Base-by-base conservation (phyloP, 148 eudicot species). In the Silene uniflora region DNA sequence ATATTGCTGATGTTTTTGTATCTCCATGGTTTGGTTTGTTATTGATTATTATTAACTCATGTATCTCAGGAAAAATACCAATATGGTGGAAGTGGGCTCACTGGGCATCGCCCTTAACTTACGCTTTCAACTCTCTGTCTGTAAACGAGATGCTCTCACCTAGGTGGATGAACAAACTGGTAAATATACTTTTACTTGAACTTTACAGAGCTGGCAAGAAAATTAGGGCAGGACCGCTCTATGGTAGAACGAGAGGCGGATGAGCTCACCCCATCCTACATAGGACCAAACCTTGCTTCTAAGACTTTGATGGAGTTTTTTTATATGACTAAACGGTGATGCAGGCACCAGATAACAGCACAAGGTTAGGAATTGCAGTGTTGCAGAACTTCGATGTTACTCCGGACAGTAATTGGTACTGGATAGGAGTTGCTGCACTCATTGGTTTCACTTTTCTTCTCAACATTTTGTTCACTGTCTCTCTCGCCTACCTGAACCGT, bases 81-180 rank as follows among this genome's bases (percentile, higher is more conserved):
- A 77, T 54, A 14, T 89, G 97, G 98, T 83, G 92, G 90, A 62
- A 84, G 9, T 93, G 98, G 98, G 97, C 87, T 11, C 90, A 87
- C 75, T 93, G 94, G 97, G 74, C 84, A 52, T 87, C 94, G 9
- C 98, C 98, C 21, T 68, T 93, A 83, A 80, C 86, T 23, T 93
- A 93, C 67, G 90, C 85, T 58, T 93, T 83, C 87, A 91, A 93
- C 73, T 86, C 97, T 73, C 64, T 93, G 16, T 80, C 90, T 35
- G 94, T 91, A 6, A 93, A 93, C 73, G 98, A 93, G 85, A 87
- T 93, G 98, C 83, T 85, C 83, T 87, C 97, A 55, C 87, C 92
- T 19, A 84, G 98, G 69, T 93, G 98, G 98, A 91, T 93, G 94
- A 86, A 86, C 88, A 82, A 76, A 86, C 3, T 46, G 81, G 98